A percentile compares a stretch with the other conserved stretches of the same genome.
Evolutionary conservation across 179 eudicot species (phyloP).

Genomic region (Amaranthus tricolor): DNA sequence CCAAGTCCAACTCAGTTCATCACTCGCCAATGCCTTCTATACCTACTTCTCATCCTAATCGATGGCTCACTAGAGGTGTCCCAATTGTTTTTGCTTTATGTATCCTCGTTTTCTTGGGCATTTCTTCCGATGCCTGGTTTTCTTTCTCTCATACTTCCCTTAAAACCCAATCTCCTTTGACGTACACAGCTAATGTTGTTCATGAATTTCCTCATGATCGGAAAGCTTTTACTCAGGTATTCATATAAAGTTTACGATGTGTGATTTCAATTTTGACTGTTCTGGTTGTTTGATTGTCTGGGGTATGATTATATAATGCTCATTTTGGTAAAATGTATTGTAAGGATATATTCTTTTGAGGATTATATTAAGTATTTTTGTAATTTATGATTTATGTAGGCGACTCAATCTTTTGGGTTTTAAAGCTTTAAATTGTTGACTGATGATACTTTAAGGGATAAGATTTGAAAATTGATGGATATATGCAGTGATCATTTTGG

Average conservation of each 20-base stretch:
- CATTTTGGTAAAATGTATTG: not conserved
- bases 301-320: constrained; percentile 36
- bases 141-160: constrained; percentile 6
- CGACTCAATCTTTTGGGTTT: not conserved
- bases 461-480: not conserved
- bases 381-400: not conserved
- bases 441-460: not conserved
- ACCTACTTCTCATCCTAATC: constrained; percentile 15
- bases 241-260: not conserved
- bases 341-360: not conserved
- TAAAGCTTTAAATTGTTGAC: not conserved
- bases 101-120: constrained; percentile 34
- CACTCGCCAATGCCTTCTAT: constrained; percentile 29
- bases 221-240: constrained; percentile 64
- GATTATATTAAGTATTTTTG: not conserved
- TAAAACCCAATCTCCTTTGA: constrained; percentile 12
- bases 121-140: constrained; percentile 42
- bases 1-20: constrained; percentile 15
- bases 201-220: constrained; percentile 89
- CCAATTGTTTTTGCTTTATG: constrained; percentile 23
- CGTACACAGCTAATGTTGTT: constrained; percentile 51
- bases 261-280: not conserved
- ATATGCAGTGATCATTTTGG: too few relatives aligned
- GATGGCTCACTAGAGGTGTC: constrained; percentile 31
- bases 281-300: constrained; percentile 1